Conservation (phyloP, 805 yeast genomes). For the Saccharomycopsis fodiens region DNA sequence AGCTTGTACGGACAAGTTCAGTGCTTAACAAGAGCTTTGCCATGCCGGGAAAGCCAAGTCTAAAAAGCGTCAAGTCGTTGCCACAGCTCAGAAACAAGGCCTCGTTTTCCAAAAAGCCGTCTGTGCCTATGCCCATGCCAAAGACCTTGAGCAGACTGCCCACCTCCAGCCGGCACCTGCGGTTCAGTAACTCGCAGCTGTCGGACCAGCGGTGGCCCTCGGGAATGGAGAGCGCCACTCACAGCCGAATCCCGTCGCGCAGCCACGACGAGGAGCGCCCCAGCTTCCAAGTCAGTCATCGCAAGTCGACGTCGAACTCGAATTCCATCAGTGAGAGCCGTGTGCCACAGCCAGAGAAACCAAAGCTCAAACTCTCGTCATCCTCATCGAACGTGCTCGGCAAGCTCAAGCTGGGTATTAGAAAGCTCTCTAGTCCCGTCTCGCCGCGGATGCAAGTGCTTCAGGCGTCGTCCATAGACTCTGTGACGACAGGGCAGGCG, state of each 20-base stretch:
- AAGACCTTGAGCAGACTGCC: background rate
- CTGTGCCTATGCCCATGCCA: background rate
- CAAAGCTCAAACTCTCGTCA: slow-evolving; percentile 8
- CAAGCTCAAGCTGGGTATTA: slow-evolving; percentile 11
- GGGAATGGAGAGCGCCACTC: background rate
- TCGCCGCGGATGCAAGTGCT: slow-evolving; percentile 2
- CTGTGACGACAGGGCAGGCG: background rate
- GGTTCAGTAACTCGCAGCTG: background rate
- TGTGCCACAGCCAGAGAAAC: slow-evolving; percentile 1
- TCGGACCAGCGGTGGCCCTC: background rate
- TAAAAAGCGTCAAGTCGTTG: slow-evolving; percentile 18
- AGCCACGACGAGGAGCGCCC: background rate
- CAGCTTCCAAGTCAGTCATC: background rate
- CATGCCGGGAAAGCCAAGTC: slow-evolving; percentile 8
- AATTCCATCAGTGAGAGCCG: slow-evolving; percentile 4
- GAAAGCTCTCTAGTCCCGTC: slow-evolving; percentile 11
- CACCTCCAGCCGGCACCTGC: background rate
- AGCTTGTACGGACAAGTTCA: background rate
- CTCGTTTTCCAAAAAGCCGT: slow-evolving; percentile 3
- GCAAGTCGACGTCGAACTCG: slow-evolving; percentile 3
- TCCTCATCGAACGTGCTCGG: slow-evolving; percentile 11
- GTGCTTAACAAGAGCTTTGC: background rate
- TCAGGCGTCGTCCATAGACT: background rate
- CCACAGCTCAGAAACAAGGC: slow-evolving; percentile 18
- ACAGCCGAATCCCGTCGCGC: slow-evolving; percentile 3